Evolutionary conservation across 768 basidiomycete genomes (phyloP), one percentile per base, ranked within the genome.

Genomic region (Mycena vulgaris): DNA sequence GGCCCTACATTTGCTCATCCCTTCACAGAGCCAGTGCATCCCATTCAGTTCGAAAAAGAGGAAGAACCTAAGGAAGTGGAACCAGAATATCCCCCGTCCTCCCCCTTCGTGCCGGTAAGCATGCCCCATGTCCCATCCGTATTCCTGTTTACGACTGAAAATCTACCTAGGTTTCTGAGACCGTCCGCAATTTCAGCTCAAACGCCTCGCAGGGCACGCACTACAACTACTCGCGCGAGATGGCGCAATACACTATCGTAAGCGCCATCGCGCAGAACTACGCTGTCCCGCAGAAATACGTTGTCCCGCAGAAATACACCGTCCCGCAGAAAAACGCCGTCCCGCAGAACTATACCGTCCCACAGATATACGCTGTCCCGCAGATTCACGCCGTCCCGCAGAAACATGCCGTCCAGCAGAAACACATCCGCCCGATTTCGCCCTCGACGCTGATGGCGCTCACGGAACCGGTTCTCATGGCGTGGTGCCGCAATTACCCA

Each of bases 401-500:
- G n/a, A n/a, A n/a, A n/a, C n/a, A 58, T 25, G 10, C 51, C 39
- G 33, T 30, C 45, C 53, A 25, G 5, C 51, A 25, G 13, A 48
- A 14, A 37, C 16, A 27, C 37, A 61, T 74, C 37, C 76, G 81
- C 28, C 80, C 82, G 3, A 76, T 82, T 45, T 78, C 83, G 13
- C 80, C 84, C 0, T 78, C 82, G 35, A 84, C 84, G 6, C 71
- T 86, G 17, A 83, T 85, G 5, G 84, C 84, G 21, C 78, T 85
- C 72, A 83, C 84, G 2, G 85, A 86, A 49, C 84, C 84, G 4
- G 82, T 77, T 63, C 79, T 86, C 25, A 82, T 86, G 82, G 77
- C 77, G 16, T 84, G 83, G 83, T 81, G 79, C 70, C 52, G 69
- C 30, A 65, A 73, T 21, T 61, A 55, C 40, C 66, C 59, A 2